Base-by-base conservation (phyloP, 352 stramenopile species). In the Phytophthora meadii region DNA sequence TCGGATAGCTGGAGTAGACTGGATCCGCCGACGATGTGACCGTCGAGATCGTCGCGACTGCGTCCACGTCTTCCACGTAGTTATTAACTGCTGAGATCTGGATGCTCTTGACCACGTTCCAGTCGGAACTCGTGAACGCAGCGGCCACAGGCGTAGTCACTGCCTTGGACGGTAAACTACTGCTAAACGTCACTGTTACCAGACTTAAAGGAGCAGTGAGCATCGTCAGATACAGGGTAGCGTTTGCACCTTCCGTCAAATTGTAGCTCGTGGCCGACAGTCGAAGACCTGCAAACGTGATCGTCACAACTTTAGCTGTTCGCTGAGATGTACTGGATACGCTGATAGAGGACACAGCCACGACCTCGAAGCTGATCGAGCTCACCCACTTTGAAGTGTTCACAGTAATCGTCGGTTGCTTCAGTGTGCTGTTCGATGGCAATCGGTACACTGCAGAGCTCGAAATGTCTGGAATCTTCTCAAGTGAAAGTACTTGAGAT, bases 61-160 rank as follows among this genome's bases (percentile, higher is more conserved):
- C 61, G 40, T 86, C 72, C 0, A 48, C 54, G 44, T 89, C 78
- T 51, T 91, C 76, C 2, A 91, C 2, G 37, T 78, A 87, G 37
- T 91, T 81, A 49, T 87, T 87, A 0, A 77, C 30, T 12, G 78
- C 75, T 27, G 45, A 32, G 14, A 89, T 63, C 39, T 80, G 70
- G n/a, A 89, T 14, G 0, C 15, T 73, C 7, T 72, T 69, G 37
- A 55, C 48, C 2, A 59, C 40, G 34, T 45, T 77, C 77, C 81
- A 91, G 25, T 82, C 62, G 1, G 45, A 66, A 1, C 28, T 30
- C 1, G 55, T 62, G 27, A 91, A 87, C 2, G 57, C 68, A 28
- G 76, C 32, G 8, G 59, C 64, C 3, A 56, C 12, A 1, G 80
- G 76, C 2, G 42, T 8, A 1, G 62, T 47, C 3, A 77, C 37